A percentile compares a stretch with the other conserved stretches of the same genome.
Conservation (phyloP, 2,329 filamentous ascomycete genomes). For the Periconia digitata region DNA sequence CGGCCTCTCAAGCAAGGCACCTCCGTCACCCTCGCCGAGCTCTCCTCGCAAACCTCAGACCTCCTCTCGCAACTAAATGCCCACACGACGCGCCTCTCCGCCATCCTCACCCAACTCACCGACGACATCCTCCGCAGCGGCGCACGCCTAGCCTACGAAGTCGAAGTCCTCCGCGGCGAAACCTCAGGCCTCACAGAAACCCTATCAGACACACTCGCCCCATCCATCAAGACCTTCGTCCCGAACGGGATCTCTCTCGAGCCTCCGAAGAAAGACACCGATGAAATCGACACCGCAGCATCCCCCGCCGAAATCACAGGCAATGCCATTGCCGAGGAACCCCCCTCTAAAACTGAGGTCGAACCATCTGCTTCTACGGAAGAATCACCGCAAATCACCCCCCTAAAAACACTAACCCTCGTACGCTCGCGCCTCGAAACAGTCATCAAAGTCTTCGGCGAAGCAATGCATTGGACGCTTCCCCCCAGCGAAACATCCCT, state of each 20-base stretch:
- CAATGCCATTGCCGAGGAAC: too few relatives aligned
- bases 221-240: slow-evolving; percentile 73
- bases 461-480: slow-evolving; percentile 93
- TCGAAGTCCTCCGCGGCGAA: slow-evolving; percentile 89
- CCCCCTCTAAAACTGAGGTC: too few relatives aligned
- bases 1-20: slow-evolving; percentile 41
- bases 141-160: slow-evolving; percentile 87
- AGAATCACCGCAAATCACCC: slow-evolving; percentile 65
- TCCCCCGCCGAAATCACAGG: too few relatives aligned
- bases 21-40: slow-evolving; percentile 67
- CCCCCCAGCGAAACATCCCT: slow-evolving; percentile 85
- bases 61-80: slow-evolving; percentile 86
- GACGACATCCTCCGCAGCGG: slow-evolving; percentile 93
- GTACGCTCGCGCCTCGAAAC: slow-evolving; percentile 83
- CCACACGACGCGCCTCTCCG: slow-evolving; percentile 80
- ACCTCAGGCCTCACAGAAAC: slow-evolving; percentile 78
- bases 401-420: slow-evolving; percentile 78
- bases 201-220: slow-evolving; percentile 69
- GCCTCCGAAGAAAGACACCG: slow-evolving; percentile 4
- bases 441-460: slow-evolving; percentile 88
- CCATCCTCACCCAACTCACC: slow-evolving; percentile 81
- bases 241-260: slow-evolving; percentile 47
- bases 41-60: slow-evolving; percentile 79
- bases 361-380: too few relatives aligned
- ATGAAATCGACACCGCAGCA: slow-evolving; percentile 4